Percentiles rank a stretch among this genome's conserved stretches.
Evolutionary conservation across 2,329 filamentous ascomycete genomes (phyloP).

Genomic region (Diplodia corticola): DNA sequence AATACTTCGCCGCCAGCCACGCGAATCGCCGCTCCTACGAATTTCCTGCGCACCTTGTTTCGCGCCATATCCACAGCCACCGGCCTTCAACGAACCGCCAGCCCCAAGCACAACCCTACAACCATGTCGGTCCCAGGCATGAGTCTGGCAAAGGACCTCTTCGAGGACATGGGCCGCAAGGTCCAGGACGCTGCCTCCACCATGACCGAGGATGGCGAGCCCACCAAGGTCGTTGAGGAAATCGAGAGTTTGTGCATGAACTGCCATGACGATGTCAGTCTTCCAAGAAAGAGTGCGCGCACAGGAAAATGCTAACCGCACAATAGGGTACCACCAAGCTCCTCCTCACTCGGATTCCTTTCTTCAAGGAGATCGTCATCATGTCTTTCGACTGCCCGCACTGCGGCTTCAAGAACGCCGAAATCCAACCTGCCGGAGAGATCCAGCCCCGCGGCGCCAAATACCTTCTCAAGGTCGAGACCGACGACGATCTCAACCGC

Average conservation of each 20-base stretch:
- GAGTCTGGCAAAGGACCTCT: conserved; percentile 50
- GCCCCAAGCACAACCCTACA: background rate
- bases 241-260: conserved; percentile 58
- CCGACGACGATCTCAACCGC: conserved; percentile 72
- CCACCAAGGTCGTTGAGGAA: conserved; percentile 54
- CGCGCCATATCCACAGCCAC: background rate
- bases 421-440: conserved; percentile 87
- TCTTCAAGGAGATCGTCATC: conserved; percentile 95
- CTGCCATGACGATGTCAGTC: conserved; percentile 52
- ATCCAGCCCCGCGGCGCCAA: conserved; percentile 86
- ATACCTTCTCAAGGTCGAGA: conserved; percentile 78
- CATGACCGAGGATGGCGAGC: conserved; percentile 40
- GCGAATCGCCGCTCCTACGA: background rate
- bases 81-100: background rate
- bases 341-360: conserved; percentile 88
- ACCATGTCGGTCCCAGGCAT: conserved; percentile 37
- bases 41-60: background rate
- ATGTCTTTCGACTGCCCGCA: conserved; percentile 95
- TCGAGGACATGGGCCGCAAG: conserved; percentile 54
- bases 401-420: conserved; percentile 87
- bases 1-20: background rate
- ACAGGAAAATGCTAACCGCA: conserved; percentile 16
- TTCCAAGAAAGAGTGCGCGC: background rate
- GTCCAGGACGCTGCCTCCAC: conserved; percentile 44
- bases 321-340: conserved; percentile 77